Evolutionary conservation across 257 asterid species (phyloP), one percentile per base, ranked within the genome.

Genomic region (Solanum boliviense): DNA sequence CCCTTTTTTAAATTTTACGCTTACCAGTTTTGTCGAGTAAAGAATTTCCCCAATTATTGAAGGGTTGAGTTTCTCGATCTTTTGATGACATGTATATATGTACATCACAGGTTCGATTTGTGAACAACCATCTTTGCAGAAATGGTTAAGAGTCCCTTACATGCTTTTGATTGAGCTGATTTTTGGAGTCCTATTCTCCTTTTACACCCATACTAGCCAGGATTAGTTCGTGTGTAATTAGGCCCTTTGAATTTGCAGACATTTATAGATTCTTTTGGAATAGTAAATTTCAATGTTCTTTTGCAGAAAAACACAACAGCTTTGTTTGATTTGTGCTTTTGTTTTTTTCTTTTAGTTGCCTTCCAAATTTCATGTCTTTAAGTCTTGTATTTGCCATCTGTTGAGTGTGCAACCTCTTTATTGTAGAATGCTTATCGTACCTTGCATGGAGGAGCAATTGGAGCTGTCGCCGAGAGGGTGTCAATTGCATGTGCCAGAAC

Each of bases 361-460:
- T 16, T 81, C 3, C 68, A 27, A 44, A 81, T 36, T 79, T 78
- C 35, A 39, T 3, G 35, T 7, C 23, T 13, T 6, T 41, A 6
- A 41, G 35, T 76, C 5, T 78, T 25, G 85, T 48, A 16, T 20
- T 44, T 41, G 36, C 65, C 84, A 41, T 78, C 9, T 41, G 36
- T 23, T 23, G 21, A 35, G 67, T 38, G 48, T 83, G 65, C 38
- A 13, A 25, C 36, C 62, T 75, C 27, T 11, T 89, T 89, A 85
- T 15, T 83, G 35, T 88, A 95, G 98, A 97, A 95, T 87, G 38
- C 25, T 39, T 97, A 94, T 84, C 91, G 92, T 18, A 95, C 97
- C 84, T 87, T 95, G 98, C 98, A 97, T 56, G 99, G 99, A 71
- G 99, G 99, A 38, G 94, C 98, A 3, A 96, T 95, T 87, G 98